Conservation (phyloP, 2,329 filamentous ascomycete genomes). For the Fusarium pininemorale region DNA sequence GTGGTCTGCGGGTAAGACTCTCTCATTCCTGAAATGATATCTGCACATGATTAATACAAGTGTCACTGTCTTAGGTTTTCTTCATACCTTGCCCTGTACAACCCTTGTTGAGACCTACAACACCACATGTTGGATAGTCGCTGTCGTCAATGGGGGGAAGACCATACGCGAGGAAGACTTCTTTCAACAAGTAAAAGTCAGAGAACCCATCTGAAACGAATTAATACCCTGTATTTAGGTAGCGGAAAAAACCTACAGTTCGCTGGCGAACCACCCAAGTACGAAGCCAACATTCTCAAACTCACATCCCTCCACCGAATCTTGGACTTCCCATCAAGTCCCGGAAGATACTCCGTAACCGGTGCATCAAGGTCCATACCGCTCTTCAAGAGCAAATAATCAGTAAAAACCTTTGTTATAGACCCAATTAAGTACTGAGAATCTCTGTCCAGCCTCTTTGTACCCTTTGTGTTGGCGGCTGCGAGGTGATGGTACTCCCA, state of each 20-base stretch:
- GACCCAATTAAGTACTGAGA: slow-evolving; percentile 56
- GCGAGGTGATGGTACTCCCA: slow-evolving; percentile 56
- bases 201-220: slow-evolving; percentile 37
- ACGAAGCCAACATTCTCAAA: slow-evolving; percentile 49
- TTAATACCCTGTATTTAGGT: fast-evolving
- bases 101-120: slow-evolving; percentile 46
- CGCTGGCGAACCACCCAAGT: slow-evolving; percentile 48
- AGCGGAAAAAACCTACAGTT: slow-evolving; percentile 44
- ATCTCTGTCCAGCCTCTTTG: slow-evolving; percentile 44
- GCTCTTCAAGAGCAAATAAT: slow-evolving; percentile 49
- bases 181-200: slow-evolving; percentile 50
- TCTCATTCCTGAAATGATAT: slow-evolving; percentile 46
- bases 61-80: fast-evolving
- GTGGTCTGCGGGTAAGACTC: slow-evolving; percentile 43
- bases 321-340: slow-evolving; percentile 39
- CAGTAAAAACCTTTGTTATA: slow-evolving; percentile 51
- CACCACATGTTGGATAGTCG: slow-evolving; percentile 51
- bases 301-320: slow-evolving; percentile 51
- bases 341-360: slow-evolving; percentile 49
- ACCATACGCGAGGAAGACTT: slow-evolving; percentile 47
- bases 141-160: slow-evolving; percentile 48
- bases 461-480: slow-evolving; percentile 47
- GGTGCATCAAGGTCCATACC: slow-evolving; percentile 46
- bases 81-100: slow-evolving; percentile 47
- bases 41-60: slow-evolving; percentile 24